Evolutionary conservation across 2,329 filamentous ascomycete species (phyloP), one percentile per base, ranked within the genome.

Genomic region (Xylaria sp.): DNA sequence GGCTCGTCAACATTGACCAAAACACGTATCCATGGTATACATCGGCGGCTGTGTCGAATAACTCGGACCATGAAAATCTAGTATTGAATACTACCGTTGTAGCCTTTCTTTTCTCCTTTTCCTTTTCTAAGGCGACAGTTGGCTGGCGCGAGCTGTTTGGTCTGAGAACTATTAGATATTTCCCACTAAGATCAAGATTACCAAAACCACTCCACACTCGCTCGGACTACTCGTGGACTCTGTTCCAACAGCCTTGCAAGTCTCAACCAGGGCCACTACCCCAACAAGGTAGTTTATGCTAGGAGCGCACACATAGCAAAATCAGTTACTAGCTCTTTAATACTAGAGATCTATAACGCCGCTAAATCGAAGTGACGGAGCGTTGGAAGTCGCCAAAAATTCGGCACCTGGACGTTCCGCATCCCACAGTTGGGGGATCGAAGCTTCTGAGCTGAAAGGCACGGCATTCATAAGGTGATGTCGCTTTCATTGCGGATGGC

Each of bases 11-110:
- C 73, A 94, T 90, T 9, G 93, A 93, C 95, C 95, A 99, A 78
- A 98, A 98, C 58, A 95, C 87, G 74, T 94, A 98, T 61, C 94
- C 95, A 77, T 93, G 92, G 77, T 97, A 98, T 54, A 97, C 85
- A 79, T 97, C 92, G 37, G 94, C 92, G 23, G 85, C 85, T 10
- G 92, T 91, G 76, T 98, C 92, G 54, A 97, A 78, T 54, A 91
- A 83, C 68, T 90, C 89, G 43, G 81, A 74, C 86, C 88, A 91
- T 52, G 88, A 89, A 76, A 96, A 96, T 11, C 83, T 84, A 40
- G 86, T 79, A 47, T 87, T 83, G 70, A 93, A 90, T 40, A 92
- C 83, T 58, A 89, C 87, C 17, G 83, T 87, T 31, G 90, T 83
- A 19, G 89, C 85, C 74, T 89, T 91, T 70, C 90, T 86, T 77